phyloP scores from a whole-genome alignment of 2,329 filamentous ascomycete species.

The Fusarium torulosum region DNA sequence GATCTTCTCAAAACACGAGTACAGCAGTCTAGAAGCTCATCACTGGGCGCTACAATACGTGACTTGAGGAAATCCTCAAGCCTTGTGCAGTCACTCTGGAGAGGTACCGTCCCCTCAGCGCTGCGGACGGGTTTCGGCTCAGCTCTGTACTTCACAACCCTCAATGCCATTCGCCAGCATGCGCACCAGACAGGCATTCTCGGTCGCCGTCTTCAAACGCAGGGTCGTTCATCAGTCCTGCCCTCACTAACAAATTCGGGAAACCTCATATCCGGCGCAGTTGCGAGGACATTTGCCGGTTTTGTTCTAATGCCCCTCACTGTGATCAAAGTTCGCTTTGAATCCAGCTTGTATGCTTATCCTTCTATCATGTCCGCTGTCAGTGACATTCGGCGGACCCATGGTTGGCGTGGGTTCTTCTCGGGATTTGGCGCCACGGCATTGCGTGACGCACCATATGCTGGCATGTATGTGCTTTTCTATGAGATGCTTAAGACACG shows the following conservation, averaged over 20 bases:
- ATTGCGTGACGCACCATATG: conserved; percentile 94
- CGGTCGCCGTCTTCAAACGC: conserved; percentile 39
- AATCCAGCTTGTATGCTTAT: conserved; percentile 88
- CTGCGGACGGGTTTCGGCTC: conserved; percentile 92
- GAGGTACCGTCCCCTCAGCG: conserved; percentile 92
- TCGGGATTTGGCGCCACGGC: conserved; percentile 94
- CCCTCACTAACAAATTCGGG: conserved; percentile 85
- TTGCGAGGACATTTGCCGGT: conserved; percentile 86
- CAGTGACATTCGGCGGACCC: conserved; percentile 77
- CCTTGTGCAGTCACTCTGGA: conserved; percentile 81
- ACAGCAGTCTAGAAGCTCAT: conserved; percentile 82
- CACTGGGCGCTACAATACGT: conserved; percentile 62
- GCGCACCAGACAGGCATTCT: conserved; percentile 54
- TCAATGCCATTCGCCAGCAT: conserved; percentile 84
- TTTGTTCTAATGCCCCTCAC: conserved; percentile 96
- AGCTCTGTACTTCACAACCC: conserved; percentile 91
- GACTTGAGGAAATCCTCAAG: conserved; percentile 68
- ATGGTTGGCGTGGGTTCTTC: conserved; percentile 89
- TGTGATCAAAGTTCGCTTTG: conserved; percentile 95
- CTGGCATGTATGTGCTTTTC: conserved; percentile 91
- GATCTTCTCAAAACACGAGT: conserved; percentile 97
- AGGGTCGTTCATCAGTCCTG: conserved; percentile 73
- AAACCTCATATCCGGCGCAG: conserved; percentile 87
- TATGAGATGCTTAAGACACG: conserved; percentile 86
- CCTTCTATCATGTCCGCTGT: conserved; percentile 79